Percentiles rank a stretch among this genome's conserved stretches.
phyloP scores from a whole-genome alignment of 768 basidiomycete species.

The Mycena filopes region DNA sequence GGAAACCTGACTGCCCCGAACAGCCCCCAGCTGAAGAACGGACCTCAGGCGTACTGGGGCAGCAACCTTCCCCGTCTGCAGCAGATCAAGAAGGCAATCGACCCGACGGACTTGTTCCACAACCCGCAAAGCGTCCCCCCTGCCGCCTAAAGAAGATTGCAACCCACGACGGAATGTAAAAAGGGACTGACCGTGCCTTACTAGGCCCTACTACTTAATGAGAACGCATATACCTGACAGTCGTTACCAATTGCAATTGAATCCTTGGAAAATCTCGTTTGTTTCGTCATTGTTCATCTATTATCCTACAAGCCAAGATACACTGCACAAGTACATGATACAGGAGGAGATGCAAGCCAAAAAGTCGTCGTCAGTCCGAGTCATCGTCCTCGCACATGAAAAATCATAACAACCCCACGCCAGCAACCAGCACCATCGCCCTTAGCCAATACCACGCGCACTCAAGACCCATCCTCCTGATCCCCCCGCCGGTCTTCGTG shows the following conservation, averaged over 20 bases:
- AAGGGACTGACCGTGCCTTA: neutral
- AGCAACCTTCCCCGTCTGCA: conserved; percentile 26
- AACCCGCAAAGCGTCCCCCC: conserved; percentile 31
- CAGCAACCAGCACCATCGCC: neutral
- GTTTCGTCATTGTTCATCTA: too few species aligned
- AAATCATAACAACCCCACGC: too few species aligned
- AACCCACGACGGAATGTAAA: neutral
- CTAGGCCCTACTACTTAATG: too few species aligned
- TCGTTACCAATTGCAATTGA: too few species aligned
- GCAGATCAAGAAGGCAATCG: conserved; percentile 23
- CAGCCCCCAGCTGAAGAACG: conserved; percentile 27
- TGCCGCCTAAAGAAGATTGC: neutral
- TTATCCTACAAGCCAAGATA: too few species aligned
- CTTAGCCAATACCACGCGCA: neutral
- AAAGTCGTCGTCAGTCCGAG: too few species aligned
- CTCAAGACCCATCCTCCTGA: neutral
- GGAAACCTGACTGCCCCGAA: neutral
- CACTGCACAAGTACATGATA: too few species aligned
- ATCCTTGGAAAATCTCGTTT: too few species aligned
- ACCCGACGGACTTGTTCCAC: conserved; percentile 29
- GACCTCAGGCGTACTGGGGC: conserved; percentile 29
- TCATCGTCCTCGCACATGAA: too few species aligned
- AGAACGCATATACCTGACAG: too few species aligned
- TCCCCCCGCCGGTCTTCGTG: neutral
- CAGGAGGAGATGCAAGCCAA: too few species aligned